Evolutionary conservation across 1,139 yeast species (phyloP).

Genomic region (Geotrichum restrictum): DNA sequence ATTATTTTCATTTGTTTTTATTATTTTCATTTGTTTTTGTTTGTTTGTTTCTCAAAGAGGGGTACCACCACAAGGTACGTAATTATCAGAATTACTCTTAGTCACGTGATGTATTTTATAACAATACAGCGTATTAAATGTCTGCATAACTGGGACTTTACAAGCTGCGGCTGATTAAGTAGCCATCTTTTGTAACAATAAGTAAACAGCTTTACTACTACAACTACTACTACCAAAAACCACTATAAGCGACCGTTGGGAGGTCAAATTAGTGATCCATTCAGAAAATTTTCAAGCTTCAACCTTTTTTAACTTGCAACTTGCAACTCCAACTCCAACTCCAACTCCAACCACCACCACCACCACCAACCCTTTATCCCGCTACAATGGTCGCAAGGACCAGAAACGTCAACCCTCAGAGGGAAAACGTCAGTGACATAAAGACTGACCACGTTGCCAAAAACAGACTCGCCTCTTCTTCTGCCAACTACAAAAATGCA

Average conservation of each 20-base stretch:
- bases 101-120: neutral
- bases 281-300: conserved; percentile 5
- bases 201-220: neutral
- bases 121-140: neutral
- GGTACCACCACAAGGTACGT: neutral
- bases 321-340: neutral
- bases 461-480: conserved; percentile 28
- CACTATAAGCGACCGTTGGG: neutral
- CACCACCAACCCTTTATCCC: neutral
- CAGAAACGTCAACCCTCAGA: conserved; percentile 24
- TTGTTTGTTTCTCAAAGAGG: too few species aligned
- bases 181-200: neutral
- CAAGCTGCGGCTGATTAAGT: neutral
- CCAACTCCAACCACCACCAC: neutral
- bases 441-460: conserved; percentile 24
- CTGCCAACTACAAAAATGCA: conserved; percentile 30
- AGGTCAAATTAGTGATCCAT: neutral
- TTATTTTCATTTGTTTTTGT: too few species aligned
- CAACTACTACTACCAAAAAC: neutral
- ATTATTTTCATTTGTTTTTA: too few species aligned
- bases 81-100: neutral
- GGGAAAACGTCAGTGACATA: conserved; percentile 25
- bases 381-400: conserved; percentile 25
- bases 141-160: neutral
- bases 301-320: neutral